A percentile compares a stretch with the other conserved stretches of the same genome.
Conservation (phyloP, 331 rosid genomes). For the Arachis monticola region DNA sequence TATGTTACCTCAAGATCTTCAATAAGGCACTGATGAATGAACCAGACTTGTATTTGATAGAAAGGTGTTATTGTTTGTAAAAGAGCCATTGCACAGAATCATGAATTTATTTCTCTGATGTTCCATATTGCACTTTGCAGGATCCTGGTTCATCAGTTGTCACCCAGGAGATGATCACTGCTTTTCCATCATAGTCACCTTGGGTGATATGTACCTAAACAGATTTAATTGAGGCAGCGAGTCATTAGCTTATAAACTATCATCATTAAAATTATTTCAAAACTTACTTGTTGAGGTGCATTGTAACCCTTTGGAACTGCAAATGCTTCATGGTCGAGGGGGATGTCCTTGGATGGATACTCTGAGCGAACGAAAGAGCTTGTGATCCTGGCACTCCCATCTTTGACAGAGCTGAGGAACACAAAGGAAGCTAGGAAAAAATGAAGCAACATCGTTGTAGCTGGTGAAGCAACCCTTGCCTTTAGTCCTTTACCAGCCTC, state of each 20-base stretch:
- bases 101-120: slow-evolving; percentile 46
- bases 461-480: slow-evolving; percentile 32
- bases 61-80: slow-evolving; percentile 76
- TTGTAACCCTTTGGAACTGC: slow-evolving; percentile 75
- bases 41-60: slow-evolving; percentile 81
- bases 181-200: slow-evolving; percentile 95
- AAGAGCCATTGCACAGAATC: slow-evolving; percentile 62
- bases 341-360: slow-evolving; percentile 79
- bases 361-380: slow-evolving; percentile 77
- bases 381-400: slow-evolving; percentile 73
- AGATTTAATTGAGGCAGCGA: slow-evolving; percentile 18
- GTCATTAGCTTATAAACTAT: slow-evolving; percentile 18
- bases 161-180: slow-evolving; percentile 92
- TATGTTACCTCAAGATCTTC: slow-evolving; percentile 77
- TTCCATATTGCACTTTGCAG: slow-evolving; percentile 69
- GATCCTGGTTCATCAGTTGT: slow-evolving; percentile 71
- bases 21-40: slow-evolving; percentile 86
- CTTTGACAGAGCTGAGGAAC: slow-evolving; percentile 46
- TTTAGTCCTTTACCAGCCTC: slow-evolving; percentile 42
- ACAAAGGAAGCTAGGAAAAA: slow-evolving; percentile 53
- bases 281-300: slow-evolving; percentile 91
- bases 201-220: slow-evolving; percentile 93
- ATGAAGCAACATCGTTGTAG: slow-evolving; percentile 50
- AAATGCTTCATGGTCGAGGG: slow-evolving; percentile 69
- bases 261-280: neutral